Base-by-base conservation (phyloP, 129 eudicot genomes). In the Oenanthe sinensis region DNA sequence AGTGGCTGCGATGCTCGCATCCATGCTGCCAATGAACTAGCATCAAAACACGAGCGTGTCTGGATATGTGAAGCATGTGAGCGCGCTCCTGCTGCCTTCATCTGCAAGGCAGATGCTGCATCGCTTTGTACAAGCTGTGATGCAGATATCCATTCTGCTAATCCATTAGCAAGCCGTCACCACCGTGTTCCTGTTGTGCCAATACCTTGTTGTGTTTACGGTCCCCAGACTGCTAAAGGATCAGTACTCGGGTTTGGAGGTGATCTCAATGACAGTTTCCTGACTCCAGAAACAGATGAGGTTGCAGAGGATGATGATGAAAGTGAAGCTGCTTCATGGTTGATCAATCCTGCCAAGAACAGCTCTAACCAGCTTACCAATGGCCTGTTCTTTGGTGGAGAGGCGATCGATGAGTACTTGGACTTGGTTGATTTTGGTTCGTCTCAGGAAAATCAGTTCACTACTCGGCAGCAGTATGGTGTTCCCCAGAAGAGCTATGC, bases 41-140 rank as follows among this genome's bases (percentile, higher is more conserved):
- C 92, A 0, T 86, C 91, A 5, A 82, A 89, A 52, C 97, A 93
- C 74, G 92, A 93, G 77, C 92, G 97, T 6, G 96, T 91, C 8
- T 85, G 92, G 97, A 89, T 93, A 28, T 93, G 98, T 46, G 98
- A 91, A 70, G 90, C 98, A 0, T 93, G 97, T 48, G 97, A 93
- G 78, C 84, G 87, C 9, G 97, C 97, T 3, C 98, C 98, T 4
- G 91, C 98, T 0, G 96, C 97, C 72, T 93, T 91, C 62, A 71
- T 89, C 4, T 93, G 98, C 87, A 93, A 93, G 79, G 98, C 98
- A 0, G 98, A 94, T 75, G 88, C 92, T 5, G 98, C 98, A n/a
- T 94, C 96, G 8, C 97, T 94, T 40, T 94, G 98, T 79, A 75
- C 87, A 26, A 65, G 88, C 12, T 94, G 98, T 28, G 98, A 94